Evolutionary conservation across 495 filamentous ascomycete genomes (phyloP), one percentile per base, ranked within the genome.

Genomic region (Massariosphaeria phaeospora): DNA sequence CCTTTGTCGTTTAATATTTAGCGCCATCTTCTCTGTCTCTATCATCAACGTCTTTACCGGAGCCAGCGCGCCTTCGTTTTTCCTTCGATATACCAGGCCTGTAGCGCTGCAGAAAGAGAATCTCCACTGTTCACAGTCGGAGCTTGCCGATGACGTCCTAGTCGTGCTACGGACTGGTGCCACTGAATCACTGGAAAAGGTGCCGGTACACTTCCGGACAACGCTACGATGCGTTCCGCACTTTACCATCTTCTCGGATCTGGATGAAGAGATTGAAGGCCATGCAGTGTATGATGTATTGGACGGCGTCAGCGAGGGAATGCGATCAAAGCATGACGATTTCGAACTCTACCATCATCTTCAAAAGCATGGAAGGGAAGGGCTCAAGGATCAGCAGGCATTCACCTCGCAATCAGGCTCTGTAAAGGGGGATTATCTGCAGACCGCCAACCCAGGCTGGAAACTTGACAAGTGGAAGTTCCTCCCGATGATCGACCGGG

Each of bases 121-220:
- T 24, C 21, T 55, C 45, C 36, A 30, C 18, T 61, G 57, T 40
- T 42, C 57, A 24, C 43, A 50, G 26, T 49, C 50, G 25, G 51
- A 61, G 10, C 15, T 62, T 2, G 59, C 59, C 25, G 29, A 62
- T 36, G 52, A 62, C 13, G 53, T 62, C 4, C 40, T 62, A 13
- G 66, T 73, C 3, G 58, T 73, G 38, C 65, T 73, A 50, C 71
- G 72, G 26, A 72, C 71, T 12, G 71, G 70, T 4, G 67, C 70
- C 31, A 66, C 69, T 13, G 66, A 70, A 31, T 48, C 69, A 25
- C 67, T 63, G 50, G 57, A 67, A 23, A 69, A 69, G 15, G 50
- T 73, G 1, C 71, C 71, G 13, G 70, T 71, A 7, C 59, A 62
- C 30, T 62, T 62, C 47, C 26, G 36, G 31, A 62, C 59, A 1